Conservation (phyloP, 202 grass and related monocot genomes). For the Musa balbisiana region DNA sequence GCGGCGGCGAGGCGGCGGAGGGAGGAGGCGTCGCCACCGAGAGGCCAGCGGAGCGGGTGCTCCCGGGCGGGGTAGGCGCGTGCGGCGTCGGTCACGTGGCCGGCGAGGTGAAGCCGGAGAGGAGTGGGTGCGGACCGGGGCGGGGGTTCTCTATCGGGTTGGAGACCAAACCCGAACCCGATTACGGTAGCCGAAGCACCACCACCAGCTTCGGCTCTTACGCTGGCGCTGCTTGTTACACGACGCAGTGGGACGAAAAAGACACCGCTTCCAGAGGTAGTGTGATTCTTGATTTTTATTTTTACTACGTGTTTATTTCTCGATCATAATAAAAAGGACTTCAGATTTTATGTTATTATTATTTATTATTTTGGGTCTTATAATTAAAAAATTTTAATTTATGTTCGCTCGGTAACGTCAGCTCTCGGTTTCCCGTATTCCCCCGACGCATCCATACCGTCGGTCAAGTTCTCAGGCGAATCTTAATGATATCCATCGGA, state of each 20-base stretch:
- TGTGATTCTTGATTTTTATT: neutral
- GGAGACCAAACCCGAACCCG: slow-evolving; percentile 14
- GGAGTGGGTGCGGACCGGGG: neutral
- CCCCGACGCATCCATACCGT: no score
- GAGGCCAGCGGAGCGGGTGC: no score
- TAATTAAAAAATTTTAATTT: no score
- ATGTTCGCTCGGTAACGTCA: no score
- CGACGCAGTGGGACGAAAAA: neutral
- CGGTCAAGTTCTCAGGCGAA: no score
- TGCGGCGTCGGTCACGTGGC: neutral
- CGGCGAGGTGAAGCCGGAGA: neutral
- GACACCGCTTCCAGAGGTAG: slow-evolving; percentile 4
- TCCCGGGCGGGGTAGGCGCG: neutral
- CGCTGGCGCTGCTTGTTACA: neutral
- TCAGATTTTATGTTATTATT: no score
- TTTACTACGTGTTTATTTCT: neutral
- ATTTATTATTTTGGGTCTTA: no score
- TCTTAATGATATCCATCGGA: no score
- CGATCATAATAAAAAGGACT: neutral
- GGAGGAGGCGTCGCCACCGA: neutral
- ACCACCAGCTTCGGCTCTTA: neutral
- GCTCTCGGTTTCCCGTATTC: no score
- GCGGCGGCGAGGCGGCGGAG: neutral
- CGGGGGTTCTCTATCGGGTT: neutral
- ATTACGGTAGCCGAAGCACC: slow-evolving; percentile 10